Evolutionary conservation across 805 yeast genomes (phyloP).

Genomic region (Pichia membranifaciens): DNA sequence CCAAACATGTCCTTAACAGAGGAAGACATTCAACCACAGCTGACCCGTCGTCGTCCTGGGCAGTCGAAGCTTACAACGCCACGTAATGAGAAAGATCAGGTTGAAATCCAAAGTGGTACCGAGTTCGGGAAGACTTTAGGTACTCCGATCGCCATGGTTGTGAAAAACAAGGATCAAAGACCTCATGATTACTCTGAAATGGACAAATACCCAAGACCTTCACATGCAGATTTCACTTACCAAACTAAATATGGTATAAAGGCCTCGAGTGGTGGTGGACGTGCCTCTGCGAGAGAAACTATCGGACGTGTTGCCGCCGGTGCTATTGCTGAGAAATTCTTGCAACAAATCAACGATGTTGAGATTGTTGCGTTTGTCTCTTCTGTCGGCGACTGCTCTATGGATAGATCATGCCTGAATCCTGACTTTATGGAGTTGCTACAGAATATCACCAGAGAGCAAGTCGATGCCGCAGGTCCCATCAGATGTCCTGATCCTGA

Average conservation of each 20-base stretch:
- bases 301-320: constrained; percentile 99
- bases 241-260: constrained; percentile 84
- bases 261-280: constrained; percentile 95
- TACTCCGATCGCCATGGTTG: constrained; percentile 92
- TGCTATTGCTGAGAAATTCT: constrained; percentile 92
- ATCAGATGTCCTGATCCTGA: constrained; percentile 85
- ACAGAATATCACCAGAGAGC: constrained; percentile 75
- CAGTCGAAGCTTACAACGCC: constrained; percentile 91
- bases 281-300: constrained; percentile 96
- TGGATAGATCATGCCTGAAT: constrained; percentile 66
- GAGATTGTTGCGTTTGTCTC: constrained; percentile 96
- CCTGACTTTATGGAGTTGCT: constrained; percentile 61
- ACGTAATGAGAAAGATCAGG: constrained; percentile 90
- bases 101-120: constrained; percentile 90
- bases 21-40: constrained; percentile 89
- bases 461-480: constrained; percentile 83
- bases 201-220: constrained; percentile 93
- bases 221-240: constrained; percentile 96
- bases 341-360: constrained; percentile 67
- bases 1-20: constrained; percentile 86
- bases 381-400: constrained; percentile 77
- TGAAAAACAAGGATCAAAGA: constrained; percentile 90
- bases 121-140: constrained; percentile 89
- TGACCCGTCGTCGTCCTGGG: constrained; percentile 96
- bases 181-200: constrained; percentile 95